A percentile compares a stretch with the other conserved stretches of the same genome.
Conservation (phyloP, 495 filamentous ascomycete species). For the Bombardia bombarda region DNA sequence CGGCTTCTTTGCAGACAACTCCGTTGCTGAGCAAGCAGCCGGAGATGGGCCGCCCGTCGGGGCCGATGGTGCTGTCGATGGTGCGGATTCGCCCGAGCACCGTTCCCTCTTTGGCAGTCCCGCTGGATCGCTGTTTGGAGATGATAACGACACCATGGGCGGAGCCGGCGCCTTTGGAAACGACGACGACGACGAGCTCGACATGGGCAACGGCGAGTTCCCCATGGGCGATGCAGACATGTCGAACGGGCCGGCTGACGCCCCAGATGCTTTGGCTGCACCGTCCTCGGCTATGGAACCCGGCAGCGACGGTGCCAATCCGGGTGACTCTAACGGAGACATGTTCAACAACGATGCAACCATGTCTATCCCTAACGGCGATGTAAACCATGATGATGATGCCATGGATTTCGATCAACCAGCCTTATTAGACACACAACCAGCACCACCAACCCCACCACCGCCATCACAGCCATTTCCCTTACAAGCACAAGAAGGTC, state of each 20-base stretch:
- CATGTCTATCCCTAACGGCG: slow-evolving; percentile 22
- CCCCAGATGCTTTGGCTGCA: neutral
- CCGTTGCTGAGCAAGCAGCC: slow-evolving; percentile 10
- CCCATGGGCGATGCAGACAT: slow-evolving; percentile 24
- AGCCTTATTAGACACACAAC: no score
- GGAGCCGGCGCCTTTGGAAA: slow-evolving; percentile 50
- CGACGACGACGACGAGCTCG: slow-evolving; percentile 79
- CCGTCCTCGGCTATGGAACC: neutral
- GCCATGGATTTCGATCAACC: slow-evolving; percentile 17
- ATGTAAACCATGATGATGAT: slow-evolving; percentile 22
- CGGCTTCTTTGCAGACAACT: slow-evolving; percentile 33
- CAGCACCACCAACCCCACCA: no score
- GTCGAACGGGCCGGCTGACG: neutral
- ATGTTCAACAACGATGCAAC: slow-evolving; percentile 10
- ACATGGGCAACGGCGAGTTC: slow-evolving; percentile 41
- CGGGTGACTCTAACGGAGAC: neutral
- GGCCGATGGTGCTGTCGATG: slow-evolving; percentile 8
- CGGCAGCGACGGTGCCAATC: neutral
- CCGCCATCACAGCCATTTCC: no score
- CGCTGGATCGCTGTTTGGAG: slow-evolving; percentile 50
- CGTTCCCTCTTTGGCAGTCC: slow-evolving; percentile 60
- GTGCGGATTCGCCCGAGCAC: slow-evolving; percentile 59
- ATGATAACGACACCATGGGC: slow-evolving; percentile 51
- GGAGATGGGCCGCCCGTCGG: neutral
- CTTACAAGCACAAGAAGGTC: no score